Evolutionary conservation across 2,329 filamentous ascomycete species (phyloP).

Genomic region (Onygena corvina): DNA sequence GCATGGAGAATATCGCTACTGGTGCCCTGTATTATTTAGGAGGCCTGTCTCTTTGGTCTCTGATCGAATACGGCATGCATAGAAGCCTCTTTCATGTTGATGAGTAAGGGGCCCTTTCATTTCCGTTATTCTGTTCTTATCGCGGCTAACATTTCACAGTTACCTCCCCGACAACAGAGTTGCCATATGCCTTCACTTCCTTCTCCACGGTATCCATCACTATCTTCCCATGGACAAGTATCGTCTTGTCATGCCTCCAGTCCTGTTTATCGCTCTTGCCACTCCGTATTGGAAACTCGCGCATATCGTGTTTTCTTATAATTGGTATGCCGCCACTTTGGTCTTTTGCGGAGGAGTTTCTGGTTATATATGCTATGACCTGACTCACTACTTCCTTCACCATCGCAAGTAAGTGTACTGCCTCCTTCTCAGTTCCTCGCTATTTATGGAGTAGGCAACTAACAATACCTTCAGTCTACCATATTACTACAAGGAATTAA

Average conservation of each 20-base stretch:
- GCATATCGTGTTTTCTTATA: conserved; percentile 65
- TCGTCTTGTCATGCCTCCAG: conserved; percentile 90
- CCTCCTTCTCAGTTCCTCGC: background rate
- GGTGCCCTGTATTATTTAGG: conserved; percentile 52
- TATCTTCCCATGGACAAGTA: conserved; percentile 99
- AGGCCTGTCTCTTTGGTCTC: conserved; percentile 71
- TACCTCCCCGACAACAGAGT: conserved; percentile 83
- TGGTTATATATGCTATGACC: conserved; percentile 89
- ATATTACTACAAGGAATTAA: conserved; percentile 76
- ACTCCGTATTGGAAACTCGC: conserved; percentile 87
- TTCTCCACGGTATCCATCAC: conserved; percentile 93
- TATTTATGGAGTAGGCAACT: background rate
- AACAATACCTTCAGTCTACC: conserved; percentile 49
- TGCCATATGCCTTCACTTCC: conserved; percentile 76
- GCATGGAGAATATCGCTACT: conserved; percentile 41
- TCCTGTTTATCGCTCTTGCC: conserved; percentile 71
- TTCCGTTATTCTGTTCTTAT: background rate
- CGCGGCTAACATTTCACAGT: conserved; percentile 35
- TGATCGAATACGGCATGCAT: conserved; percentile 82
- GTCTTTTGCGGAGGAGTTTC: conserved; percentile 86
- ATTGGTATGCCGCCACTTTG: conserved; percentile 69
- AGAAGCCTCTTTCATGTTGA: conserved; percentile 91
- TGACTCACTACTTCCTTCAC: conserved; percentile 98
- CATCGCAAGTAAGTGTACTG: conserved; percentile 60
- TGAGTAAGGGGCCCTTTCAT: conserved; percentile 46